Conservation (phyloP, 257 asterid genomes). For the Prunella vulgaris region DNA sequence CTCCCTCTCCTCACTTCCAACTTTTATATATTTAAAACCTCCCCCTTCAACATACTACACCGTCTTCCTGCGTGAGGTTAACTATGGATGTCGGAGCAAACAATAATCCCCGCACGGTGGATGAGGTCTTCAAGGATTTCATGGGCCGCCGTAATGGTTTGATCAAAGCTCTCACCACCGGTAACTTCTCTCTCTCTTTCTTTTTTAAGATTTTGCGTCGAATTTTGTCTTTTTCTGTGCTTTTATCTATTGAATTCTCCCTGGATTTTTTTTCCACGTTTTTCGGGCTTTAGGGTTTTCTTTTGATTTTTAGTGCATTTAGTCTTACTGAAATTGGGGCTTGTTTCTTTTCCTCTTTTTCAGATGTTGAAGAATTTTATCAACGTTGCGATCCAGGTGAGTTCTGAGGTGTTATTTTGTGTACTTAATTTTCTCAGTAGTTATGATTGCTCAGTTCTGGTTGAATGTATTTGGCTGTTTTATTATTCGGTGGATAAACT, state of each 20-base stretch:
- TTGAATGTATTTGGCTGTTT: not conserved
- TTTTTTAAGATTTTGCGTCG: not conserved
- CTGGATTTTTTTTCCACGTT: not conserved
- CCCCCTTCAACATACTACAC: conserved; percentile 11
- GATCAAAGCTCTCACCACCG: conserved; percentile 50
- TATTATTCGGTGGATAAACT: not conserved
- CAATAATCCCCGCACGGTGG: conserved; percentile 39
- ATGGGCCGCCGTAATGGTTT: conserved; percentile 49
- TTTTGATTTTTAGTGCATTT: conserved; percentile 8
- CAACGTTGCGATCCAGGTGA: conserved; percentile 57
- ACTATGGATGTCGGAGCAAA: conserved; percentile 40
- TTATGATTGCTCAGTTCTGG: not conserved
- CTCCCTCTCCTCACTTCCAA: conserved; percentile 10
- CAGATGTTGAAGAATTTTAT: conserved; percentile 46
- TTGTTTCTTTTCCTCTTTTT: conserved; percentile 4
- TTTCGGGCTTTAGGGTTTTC: conserved; percentile 31
- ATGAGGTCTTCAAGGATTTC: conserved; percentile 46
- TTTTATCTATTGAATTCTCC: not conserved
- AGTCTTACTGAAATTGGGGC: conserved; percentile 23
- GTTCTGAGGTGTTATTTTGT: conserved; percentile 21
- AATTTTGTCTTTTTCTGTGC: conserved; percentile 1
- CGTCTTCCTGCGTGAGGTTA: conserved; percentile 24
- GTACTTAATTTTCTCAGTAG: conserved; percentile 6
- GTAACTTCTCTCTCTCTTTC: conserved; percentile 1
- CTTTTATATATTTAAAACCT: conserved; percentile 25